phyloP scores from a whole-genome alignment of 768 basidiomycete genomes.

The Termitomyces sp. region DNA sequence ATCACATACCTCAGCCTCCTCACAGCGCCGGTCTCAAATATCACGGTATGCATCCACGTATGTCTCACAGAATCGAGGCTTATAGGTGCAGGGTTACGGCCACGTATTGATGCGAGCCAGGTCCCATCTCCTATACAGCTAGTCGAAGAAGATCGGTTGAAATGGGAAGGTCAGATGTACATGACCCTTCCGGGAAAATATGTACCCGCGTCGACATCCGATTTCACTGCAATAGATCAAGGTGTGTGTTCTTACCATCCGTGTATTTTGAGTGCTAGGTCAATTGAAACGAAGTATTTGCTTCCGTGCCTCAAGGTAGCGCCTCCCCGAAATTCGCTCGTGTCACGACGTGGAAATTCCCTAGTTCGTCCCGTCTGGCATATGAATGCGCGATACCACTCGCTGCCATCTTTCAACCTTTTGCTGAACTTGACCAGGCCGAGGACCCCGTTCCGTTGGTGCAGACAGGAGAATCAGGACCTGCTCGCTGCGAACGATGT shows the following conservation, averaged over 20 bases:
- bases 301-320: slow-evolving; percentile 48
- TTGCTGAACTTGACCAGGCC: slow-evolving; percentile 71
- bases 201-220: slow-evolving; percentile 81
- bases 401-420: slow-evolving; percentile 83
- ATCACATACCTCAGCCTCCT: slow-evolving; percentile 64
- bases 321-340: slow-evolving; percentile 89
- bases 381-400: slow-evolving; percentile 82
- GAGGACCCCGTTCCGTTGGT: slow-evolving; percentile 82
- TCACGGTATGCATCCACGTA: slow-evolving; percentile 26
- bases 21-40: slow-evolving; percentile 57
- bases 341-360: slow-evolving; percentile 86
- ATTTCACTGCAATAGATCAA: slow-evolving; percentile 90
- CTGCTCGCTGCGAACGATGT: slow-evolving; percentile 80
- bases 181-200: slow-evolving; percentile 51
- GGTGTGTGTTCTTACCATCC: slow-evolving; percentile 29
- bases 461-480: slow-evolving; percentile 64
- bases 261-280: neutral
- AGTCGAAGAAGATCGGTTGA: slow-evolving; percentile 71
- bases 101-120: slow-evolving; percentile 81
- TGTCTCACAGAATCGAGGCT: slow-evolving; percentile 1
- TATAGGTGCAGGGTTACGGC: slow-evolving; percentile 54
- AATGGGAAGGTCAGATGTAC: slow-evolving; percentile 71
- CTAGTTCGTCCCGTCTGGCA: slow-evolving; percentile 72
- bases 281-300: neutral
- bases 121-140: slow-evolving; percentile 88